A percentile compares a stretch with the other conserved stretches of the same genome.
Conservation (phyloP, 106 monocot species). For the Alisma plantagoaquatica region DNA sequence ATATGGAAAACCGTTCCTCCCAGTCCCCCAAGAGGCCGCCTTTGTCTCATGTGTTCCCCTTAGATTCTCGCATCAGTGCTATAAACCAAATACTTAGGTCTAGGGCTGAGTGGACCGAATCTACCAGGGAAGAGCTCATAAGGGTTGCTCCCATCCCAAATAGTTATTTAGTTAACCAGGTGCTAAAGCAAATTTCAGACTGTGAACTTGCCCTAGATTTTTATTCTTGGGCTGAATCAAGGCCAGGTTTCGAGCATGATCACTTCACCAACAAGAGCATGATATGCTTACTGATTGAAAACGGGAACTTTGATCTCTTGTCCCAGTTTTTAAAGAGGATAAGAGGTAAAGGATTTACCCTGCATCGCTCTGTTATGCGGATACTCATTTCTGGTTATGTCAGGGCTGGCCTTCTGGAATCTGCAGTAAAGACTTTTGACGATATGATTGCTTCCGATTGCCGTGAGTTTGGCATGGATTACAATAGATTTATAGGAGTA, state of each 20-base stretch:
- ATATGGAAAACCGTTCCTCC: background rate
- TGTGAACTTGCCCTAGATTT: conserved; percentile 51
- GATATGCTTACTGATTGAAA: conserved; percentile 39
- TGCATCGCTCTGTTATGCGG: conserved; percentile 61
- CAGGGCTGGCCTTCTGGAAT: conserved; percentile 39
- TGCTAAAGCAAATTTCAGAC: conserved; percentile 47
- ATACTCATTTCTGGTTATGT: conserved; percentile 77
- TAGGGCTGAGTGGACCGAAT: conserved; percentile 37
- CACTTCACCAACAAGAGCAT: conserved; percentile 52
- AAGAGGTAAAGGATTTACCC: conserved; percentile 27
- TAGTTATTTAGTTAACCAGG: conserved; percentile 52
- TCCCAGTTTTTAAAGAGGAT: conserved; percentile 41
- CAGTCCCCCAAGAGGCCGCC: background rate
- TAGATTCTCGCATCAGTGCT: too few species aligned
- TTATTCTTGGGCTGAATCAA: conserved; percentile 63
- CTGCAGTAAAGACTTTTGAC: conserved; percentile 55
- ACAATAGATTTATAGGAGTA: conserved; percentile 82
- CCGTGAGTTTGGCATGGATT: conserved; percentile 66
- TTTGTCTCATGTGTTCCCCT: too few species aligned
- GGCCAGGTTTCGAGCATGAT: conserved; percentile 50
- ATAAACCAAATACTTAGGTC: too few species aligned
- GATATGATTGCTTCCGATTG: conserved; percentile 69
- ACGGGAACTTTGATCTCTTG: conserved; percentile 51
- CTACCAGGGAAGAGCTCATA: conserved; percentile 40
- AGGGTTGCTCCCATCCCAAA: conserved; percentile 24